Base-by-base conservation (phyloP, 371 early-diverging fungal genomes). In the Basidiobolus heterosporus region DNA sequence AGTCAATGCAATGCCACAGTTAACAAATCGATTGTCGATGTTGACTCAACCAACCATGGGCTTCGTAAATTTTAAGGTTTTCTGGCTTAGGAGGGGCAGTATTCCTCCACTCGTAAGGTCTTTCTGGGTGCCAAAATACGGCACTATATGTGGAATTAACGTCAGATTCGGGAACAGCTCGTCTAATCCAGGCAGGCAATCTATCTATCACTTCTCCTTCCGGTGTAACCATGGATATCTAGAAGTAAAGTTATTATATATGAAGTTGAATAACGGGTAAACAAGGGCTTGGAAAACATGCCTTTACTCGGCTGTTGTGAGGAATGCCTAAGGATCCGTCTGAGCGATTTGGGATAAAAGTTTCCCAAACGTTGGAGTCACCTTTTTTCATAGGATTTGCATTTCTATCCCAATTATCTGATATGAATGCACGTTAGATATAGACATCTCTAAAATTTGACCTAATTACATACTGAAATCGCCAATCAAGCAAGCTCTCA, bases 51-150 rank as follows among this genome's bases (percentile, higher is more conserved):
- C 30, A 30, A 30, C 30, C 30, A 57, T 95, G 96, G 4, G 93
- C 85, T 64, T 95, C 96, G 57, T 95, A 95, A 46, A 95, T 81
- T 45, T 82, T 72, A 36, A 89, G 63, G 3, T 64, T 59, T 5
- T 43, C 44, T 0, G 88, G 87, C 24, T 67, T 69, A 18, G 69
- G 62, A 15, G 88, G 88, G 6, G 63, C 47, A 46, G 66, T 59
- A 66, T 91, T 64, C 54, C 79, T 79, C 69, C 85, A 86, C 14
- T 47, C 51, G 58, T 89, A 88, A 38, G 62, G 53, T 23, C 74
- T 47, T 20, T 73, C 69, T 38, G 96, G 96, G 58, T 95, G 77
- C 90, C 91, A 95, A 64, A 88, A 95, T 35, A 89, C 72, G 20
- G 80, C 82, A 38, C 93, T 91, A 54, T 92, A 93, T 8, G 69